These are phyloP conservation scores for Chlorella sp. DNA, from an alignment of 139 green algal species.

Conservation along the genomic window DNA sequence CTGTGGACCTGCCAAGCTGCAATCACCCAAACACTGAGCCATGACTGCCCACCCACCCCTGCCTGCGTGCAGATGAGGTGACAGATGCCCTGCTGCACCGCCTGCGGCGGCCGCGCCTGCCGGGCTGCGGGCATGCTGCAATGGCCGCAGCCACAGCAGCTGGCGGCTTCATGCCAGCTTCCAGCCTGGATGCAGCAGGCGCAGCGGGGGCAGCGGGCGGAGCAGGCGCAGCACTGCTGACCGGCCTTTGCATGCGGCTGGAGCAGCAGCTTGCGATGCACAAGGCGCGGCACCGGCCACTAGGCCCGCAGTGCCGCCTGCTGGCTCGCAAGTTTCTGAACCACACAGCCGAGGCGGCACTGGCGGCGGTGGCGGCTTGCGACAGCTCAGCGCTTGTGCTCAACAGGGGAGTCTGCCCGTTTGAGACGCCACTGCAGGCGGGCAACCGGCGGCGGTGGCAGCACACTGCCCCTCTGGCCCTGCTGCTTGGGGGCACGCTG, in stretches of 20 bases:
- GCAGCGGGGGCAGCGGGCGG: background rate
- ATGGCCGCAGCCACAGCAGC: background rate
- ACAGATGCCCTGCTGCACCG: background rate
- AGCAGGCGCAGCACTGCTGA: background rate
- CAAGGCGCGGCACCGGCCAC: background rate
- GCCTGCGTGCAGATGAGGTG: background rate
- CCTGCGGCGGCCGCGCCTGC: background rate
- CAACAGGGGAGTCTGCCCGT: background rate
- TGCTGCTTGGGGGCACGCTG: background rate
- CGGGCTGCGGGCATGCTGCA: background rate
- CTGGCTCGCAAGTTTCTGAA: conserved; percentile 26
- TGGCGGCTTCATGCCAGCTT: background rate
- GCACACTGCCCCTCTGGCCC: background rate
- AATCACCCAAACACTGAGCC: background rate
- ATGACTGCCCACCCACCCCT: background rate
- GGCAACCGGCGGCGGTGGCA: background rate
- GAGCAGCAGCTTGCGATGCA: background rate
- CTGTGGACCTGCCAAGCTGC: background rate
- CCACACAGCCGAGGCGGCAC: background rate
- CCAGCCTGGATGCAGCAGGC: background rate
- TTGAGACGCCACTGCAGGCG: background rate
- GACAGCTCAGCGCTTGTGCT: background rate
- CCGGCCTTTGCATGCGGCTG: background rate
- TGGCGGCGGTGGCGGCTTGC: conserved; percentile 4
- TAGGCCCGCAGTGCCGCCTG: conserved; percentile 6